phyloP scores from a whole-genome alignment of 768 basidiomycete genomes.

The Favolaschia claudopus region DNA sequence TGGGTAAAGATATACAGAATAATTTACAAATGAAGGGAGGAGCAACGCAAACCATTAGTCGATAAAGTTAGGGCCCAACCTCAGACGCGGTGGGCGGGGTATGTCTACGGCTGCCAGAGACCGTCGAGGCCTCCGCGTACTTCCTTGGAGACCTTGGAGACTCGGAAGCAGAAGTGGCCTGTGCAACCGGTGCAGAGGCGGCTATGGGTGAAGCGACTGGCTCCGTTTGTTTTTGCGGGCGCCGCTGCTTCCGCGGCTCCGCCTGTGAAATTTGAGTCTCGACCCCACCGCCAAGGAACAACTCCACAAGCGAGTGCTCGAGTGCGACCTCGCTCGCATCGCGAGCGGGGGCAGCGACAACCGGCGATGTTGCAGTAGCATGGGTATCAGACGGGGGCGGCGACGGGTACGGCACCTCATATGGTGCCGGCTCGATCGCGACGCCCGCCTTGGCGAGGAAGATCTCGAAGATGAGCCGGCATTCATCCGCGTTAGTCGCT shows the following conservation, averaged over 20 bases:
- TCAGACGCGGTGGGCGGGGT: slow-evolving; percentile 11
- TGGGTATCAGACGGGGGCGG: slow-evolving; percentile 44
- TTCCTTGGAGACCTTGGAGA: no score
- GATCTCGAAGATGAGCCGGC: slow-evolving; percentile 85
- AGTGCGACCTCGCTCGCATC: slow-evolving; percentile 32
- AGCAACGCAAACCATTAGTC: not conserved
- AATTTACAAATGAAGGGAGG: slow-evolving; percentile 9
- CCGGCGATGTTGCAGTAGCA: no score
- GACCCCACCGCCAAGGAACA: slow-evolving; percentile 44
- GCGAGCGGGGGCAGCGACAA: slow-evolving; percentile 17
- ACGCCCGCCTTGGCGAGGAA: slow-evolving; percentile 73
- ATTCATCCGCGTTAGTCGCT: slow-evolving; percentile 83
- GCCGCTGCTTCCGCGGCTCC: slow-evolving; percentile 9
- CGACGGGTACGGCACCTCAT: slow-evolving; percentile 41
- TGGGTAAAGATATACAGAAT: slow-evolving; percentile 10
- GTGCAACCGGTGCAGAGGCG: not conserved
- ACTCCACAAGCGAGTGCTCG: slow-evolving; percentile 60
- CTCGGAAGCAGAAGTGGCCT: not conserved
- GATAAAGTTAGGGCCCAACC: slow-evolving; percentile 1
- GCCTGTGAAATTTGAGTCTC: not conserved
- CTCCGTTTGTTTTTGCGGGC: slow-evolving; percentile 22
- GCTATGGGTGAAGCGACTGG: not conserved
- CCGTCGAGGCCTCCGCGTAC: not conserved
- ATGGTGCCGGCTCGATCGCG: slow-evolving; percentile 38
- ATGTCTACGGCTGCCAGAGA: slow-evolving; percentile 7